A percentile compares a stretch with the other conserved stretches of the same genome.
Evolutionary conservation across 352 stramenopile genomes (phyloP).

Genomic region (Pythium coloratum): DNA sequence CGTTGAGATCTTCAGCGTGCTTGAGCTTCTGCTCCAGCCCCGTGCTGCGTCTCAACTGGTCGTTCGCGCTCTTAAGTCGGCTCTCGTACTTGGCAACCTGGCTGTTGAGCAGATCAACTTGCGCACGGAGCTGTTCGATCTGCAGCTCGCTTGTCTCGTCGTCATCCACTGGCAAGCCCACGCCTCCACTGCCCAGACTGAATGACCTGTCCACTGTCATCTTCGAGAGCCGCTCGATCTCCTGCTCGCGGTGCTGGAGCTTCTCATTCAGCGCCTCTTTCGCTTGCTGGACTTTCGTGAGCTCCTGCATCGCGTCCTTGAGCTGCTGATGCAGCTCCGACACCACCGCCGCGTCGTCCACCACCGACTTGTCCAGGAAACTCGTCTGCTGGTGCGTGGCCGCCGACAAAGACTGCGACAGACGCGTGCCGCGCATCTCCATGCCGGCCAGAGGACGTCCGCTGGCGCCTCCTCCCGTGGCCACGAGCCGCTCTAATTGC

Average conservation of each 20-base stretch:
- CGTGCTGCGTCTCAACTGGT: slow-evolving; percentile 47
- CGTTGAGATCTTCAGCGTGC: slow-evolving; percentile 45
- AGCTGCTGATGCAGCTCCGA: slow-evolving; percentile 52
- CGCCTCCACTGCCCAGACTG: not conserved
- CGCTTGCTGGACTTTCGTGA: slow-evolving; percentile 40
- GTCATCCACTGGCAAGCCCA: slow-evolving; percentile 1
- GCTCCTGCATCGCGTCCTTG: slow-evolving; percentile 43
- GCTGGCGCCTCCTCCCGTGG: slow-evolving; percentile 26
- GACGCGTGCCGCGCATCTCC: slow-evolving; percentile 24
- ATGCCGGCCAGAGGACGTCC: slow-evolving; percentile 23
- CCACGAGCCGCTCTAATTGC: slow-evolving; percentile 59
- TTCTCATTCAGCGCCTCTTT: slow-evolving; percentile 50
- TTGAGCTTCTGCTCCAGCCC: slow-evolving; percentile 58
- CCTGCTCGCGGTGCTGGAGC: slow-evolving; percentile 59
- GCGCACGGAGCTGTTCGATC: slow-evolving; percentile 64
- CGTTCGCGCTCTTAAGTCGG: slow-evolving; percentile 58
- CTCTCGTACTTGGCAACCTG: slow-evolving; percentile 82
- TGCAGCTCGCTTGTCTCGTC: slow-evolving; percentile 54
- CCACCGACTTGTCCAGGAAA: slow-evolving; percentile 15
- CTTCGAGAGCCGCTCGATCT: slow-evolving; percentile 68
- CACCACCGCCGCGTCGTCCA: slow-evolving; percentile 34
- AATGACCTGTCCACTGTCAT: slow-evolving; percentile 34
- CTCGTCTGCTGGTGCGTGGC: slow-evolving; percentile 2
- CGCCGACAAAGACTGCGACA: slow-evolving; percentile 22
- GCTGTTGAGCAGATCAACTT: slow-evolving; percentile 78